Evolutionary conservation across 2,329 filamentous ascomycete genomes (phyloP).

Genomic region (Hypoxylon sp.): DNA sequence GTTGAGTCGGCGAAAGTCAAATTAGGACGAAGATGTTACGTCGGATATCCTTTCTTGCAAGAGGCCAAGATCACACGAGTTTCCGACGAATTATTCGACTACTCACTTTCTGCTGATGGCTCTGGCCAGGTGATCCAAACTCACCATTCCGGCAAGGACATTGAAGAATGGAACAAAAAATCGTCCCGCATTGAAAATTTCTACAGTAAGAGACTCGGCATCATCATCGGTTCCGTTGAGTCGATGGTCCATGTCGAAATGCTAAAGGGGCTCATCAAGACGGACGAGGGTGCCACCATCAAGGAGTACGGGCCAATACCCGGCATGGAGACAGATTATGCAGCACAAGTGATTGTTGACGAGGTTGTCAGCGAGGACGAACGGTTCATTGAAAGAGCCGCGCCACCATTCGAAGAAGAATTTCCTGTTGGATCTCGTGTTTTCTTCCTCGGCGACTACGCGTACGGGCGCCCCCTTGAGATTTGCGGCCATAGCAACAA

Average conservation of each 20-base stretch:
- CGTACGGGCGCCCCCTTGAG: slow-evolving; percentile 91
- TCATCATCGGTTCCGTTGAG: slow-evolving; percentile 88
- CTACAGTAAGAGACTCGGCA: slow-evolving; percentile 92
- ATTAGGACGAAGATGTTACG: slow-evolving; percentile 87
- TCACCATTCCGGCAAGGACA: slow-evolving; percentile 82
- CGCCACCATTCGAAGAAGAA: slow-evolving; percentile 91
- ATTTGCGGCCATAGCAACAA: slow-evolving; percentile 81
- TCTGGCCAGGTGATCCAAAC: slow-evolving; percentile 73
- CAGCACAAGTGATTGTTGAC: slow-evolving; percentile 92
- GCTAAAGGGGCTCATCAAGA: slow-evolving; percentile 91
- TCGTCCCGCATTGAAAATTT: slow-evolving; percentile 85
- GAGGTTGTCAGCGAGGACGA: slow-evolving; percentile 91
- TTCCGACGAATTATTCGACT: slow-evolving; percentile 94
- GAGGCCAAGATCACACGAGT: slow-evolving; percentile 92
- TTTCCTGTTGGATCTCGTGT: slow-evolving; percentile 86
- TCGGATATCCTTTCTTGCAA: slow-evolving; percentile 95
- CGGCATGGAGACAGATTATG: slow-evolving; percentile 89
- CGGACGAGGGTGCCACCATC: slow-evolving; percentile 88
- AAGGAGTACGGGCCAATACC: slow-evolving; percentile 93
- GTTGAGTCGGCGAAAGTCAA: slow-evolving; percentile 81
- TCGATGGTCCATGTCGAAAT: slow-evolving; percentile 93
- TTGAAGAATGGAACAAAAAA: slow-evolving; percentile 87
- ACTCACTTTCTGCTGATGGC: slow-evolving; percentile 77
- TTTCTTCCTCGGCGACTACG: slow-evolving; percentile 95
- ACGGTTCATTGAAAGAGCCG: slow-evolving; percentile 90